Evolutionary conservation across 768 basidiomycete genomes (phyloP), one percentile per base, ranked within the genome.

Genomic region (Trametes cubensis): DNA sequence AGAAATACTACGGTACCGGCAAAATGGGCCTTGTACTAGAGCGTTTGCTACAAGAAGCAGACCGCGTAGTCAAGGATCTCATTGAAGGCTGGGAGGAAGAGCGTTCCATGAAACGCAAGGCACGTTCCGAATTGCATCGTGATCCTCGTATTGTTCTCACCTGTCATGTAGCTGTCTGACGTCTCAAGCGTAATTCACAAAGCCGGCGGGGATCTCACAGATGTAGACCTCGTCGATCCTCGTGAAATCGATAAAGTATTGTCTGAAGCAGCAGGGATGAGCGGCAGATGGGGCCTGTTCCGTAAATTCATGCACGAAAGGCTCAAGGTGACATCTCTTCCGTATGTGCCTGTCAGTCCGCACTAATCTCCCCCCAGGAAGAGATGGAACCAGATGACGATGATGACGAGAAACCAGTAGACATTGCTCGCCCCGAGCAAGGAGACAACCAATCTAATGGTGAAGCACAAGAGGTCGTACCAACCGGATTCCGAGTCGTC

Each of bases 1-100:
- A 98, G 71, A 98, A 97, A 76, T 98, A 99, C 75, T 99, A 99
- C 69, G 97, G 97, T 0, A 67, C 74, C 10, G 91, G 94, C 0
- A 89, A 90, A 73, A 98, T 98, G 96, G 77, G 80, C 44, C 82
- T 76, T 39, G 94, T 96, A 14, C 83, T 95, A 2, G 77, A 81
- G 23, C 81, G 87, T 45, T 78, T 99, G 8, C 74, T 97, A 50
- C 84, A 87, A 59, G 95, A 98, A 71, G 92, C 91, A 56, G 96
- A 98, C 74, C 80, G 87, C 34, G 90, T 96, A 18, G 87, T 93
- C 0, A 83, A 85, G 66, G 81, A 81, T 25, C 78, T 96, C 1
- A 76, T 94, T 4, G 85, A 86, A 47, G 85, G 88, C 20, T 99
- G 97, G 96, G 91, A 91, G 68, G 95, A 97, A 72, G 95, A 98